Evolutionary conservation across 2,329 filamentous ascomycete genomes (phyloP), one percentile per base, ranked within the genome.

Genomic region (Raffaelea arxii): DNA sequence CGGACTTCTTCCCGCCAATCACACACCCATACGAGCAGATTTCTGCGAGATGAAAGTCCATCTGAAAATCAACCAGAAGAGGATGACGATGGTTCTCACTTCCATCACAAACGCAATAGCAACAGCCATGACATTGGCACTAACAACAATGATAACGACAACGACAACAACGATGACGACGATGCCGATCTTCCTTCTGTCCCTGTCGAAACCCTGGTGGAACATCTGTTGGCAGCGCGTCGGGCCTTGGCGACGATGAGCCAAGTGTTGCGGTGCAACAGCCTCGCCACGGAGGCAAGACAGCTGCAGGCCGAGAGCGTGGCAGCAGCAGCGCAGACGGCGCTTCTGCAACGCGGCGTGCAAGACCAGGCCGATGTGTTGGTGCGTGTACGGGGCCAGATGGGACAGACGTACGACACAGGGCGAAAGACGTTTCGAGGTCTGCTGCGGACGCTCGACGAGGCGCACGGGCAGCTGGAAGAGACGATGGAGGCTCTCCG

Each of bases 211-310:
- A 80, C 79, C 22, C 79, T 97, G 38, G 86, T 96, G 47, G 77
- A 80, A 45, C 82, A 94, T 65, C 82, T 96, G 30, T 79, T 96
- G 36, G 82, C 84, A 25, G 86, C 91, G 9, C 96, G 96, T 62
- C 80, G 87, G 39, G 90, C 90, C 1, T 75, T 97, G 4, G 86
- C 85, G 16, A 88, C 88, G 11, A 89, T 94, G 62, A 79, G 74
- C 37, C 81, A 86, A 50, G 87, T 96, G 44, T 82, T 86, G 60
- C 85, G 86, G 49, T 90, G 89, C 53, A 90, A 92, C 59, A 85
- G 94, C 58, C 81, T 96, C 47, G 84, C 92, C 39, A 87, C 79
- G 19, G 72, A 78, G 14, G 87, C 89, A 4, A 82, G 88, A 27
- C 69, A 74, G 25, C 77, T 86, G 27, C 73, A 95, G 53, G 86